phyloP scores from a whole-genome alignment of 192 early-diverging fungal genomes.

The Linnemannia exigua region DNA sequence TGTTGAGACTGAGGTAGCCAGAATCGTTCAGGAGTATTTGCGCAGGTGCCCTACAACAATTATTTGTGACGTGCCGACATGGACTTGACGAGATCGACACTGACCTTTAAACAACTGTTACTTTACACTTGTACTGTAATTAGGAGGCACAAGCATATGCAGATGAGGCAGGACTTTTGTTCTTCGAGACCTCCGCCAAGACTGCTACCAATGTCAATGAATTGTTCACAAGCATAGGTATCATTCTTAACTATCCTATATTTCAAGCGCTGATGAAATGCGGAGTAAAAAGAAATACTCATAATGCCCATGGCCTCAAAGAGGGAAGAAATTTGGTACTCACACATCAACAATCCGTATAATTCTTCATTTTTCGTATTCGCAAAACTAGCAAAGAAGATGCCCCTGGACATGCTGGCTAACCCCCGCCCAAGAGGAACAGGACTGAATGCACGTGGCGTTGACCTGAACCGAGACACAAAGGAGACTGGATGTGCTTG shows the following conservation, averaged over 20 bases:
- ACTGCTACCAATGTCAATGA: conserved; percentile 73
- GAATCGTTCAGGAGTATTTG: background rate
- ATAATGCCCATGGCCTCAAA: background rate
- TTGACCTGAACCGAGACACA: conserved; percentile 62
- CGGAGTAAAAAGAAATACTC: background rate
- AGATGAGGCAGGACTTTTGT: conserved; percentile 71
- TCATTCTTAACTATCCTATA: background rate
- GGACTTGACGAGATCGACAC: background rate
- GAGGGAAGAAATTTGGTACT: background rate
- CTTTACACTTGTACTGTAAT: background rate
- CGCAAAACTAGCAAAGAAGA: conserved; percentile 69
- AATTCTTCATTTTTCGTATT: background rate
- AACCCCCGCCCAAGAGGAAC: conserved; percentile 65
- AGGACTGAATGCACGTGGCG: conserved; percentile 62
- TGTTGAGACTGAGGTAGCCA: conserved; percentile 72
- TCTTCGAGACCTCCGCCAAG: conserved; percentile 80
- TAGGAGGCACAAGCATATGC: conserved; percentile 78
- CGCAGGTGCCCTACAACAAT: background rate
- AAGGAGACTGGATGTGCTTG: conserved; percentile 52
- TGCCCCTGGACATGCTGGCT: conserved; percentile 75
- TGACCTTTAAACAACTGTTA: background rate
- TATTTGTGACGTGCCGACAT: background rate
- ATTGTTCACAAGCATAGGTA: conserved; percentile 76
- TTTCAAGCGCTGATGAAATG: background rate
- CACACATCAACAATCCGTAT: background rate